Conservation (phyloP, 2,329 filamentous ascomycete species). For the Penicillium sp. region DNA sequence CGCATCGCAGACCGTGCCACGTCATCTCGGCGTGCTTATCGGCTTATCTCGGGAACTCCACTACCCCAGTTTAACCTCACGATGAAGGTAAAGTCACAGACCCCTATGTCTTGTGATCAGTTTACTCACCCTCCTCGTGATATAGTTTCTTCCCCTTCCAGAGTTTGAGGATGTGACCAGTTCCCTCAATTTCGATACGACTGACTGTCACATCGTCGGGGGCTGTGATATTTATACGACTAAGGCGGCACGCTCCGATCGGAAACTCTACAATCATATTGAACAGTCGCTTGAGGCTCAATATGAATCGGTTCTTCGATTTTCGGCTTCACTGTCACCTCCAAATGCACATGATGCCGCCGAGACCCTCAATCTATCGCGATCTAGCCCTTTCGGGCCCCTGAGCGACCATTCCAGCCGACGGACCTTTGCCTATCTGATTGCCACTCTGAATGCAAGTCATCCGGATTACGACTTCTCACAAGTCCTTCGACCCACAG, state of each 20-base stretch:
- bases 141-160: constrained; percentile 83
- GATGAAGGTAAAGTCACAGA: constrained; percentile 9
- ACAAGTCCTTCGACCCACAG: constrained; percentile 79
- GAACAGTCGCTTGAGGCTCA: constrained; percentile 87
- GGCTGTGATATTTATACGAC: constrained; percentile 97
- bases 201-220: constrained; percentile 86
- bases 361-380: constrained; percentile 67
- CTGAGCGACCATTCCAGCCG: constrained; percentile 85
- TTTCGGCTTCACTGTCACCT: constrained; percentile 83
- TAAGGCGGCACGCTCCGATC: constrained; percentile 90
- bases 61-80: constrained; percentile 4
- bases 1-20: neutral
- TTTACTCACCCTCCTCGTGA: neutral
- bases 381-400: constrained; percentile 87
- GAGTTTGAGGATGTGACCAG: constrained; percentile 89
- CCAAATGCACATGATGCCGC: constrained; percentile 72
- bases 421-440: constrained; percentile 90
- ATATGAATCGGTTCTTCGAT: constrained; percentile 80
- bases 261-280: constrained; percentile 96
- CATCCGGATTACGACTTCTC: constrained; percentile 98
- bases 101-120: constrained; percentile 2
- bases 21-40: constrained; percentile 3
- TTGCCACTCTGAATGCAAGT: constrained; percentile 92
- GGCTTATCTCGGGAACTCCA: constrained; percentile 8
- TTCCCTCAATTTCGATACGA: constrained; percentile 92